Conservation (phyloP, 306 rosid genomes). For the Arachis stenosperma region DNA sequence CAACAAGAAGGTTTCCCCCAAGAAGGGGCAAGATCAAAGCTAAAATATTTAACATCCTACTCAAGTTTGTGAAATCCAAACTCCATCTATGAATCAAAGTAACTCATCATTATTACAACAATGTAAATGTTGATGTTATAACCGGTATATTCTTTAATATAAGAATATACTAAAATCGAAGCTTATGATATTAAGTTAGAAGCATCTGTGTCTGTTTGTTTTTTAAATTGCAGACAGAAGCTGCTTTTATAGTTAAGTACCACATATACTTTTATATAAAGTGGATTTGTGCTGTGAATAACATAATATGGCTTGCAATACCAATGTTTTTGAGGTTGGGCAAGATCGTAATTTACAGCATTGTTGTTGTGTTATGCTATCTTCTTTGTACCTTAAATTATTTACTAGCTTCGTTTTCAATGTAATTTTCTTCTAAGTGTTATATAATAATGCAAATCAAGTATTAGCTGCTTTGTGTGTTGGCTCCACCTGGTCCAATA, state of each 20-base stretch:
- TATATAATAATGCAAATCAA: no score
- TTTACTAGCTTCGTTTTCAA: no score
- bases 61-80: slow-evolving; percentile 28
- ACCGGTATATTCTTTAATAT: no score
- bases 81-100: no score
- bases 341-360: not conserved
- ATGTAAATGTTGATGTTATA: no score
- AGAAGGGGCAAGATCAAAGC: slow-evolving; percentile 50
- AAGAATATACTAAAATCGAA: no score
- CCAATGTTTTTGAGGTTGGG: slow-evolving; percentile 39
- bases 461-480: no score
- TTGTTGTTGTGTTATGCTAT: not conserved
- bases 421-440: no score
- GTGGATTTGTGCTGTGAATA: not conserved
- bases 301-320: slow-evolving; percentile 24
- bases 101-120: no score
- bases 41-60: slow-evolving; percentile 39
- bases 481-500: no score
- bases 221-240: slow-evolving; percentile 28
- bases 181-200: not conserved
- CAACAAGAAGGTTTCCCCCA: slow-evolving; percentile 27
- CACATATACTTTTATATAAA: no score
- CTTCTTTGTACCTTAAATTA: not conserved
- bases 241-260: not conserved
- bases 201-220: slow-evolving; percentile 27